phyloP scores from a whole-genome alignment of 2,329 filamentous ascomycete genomes.

The Colletotrichum lini region DNA sequence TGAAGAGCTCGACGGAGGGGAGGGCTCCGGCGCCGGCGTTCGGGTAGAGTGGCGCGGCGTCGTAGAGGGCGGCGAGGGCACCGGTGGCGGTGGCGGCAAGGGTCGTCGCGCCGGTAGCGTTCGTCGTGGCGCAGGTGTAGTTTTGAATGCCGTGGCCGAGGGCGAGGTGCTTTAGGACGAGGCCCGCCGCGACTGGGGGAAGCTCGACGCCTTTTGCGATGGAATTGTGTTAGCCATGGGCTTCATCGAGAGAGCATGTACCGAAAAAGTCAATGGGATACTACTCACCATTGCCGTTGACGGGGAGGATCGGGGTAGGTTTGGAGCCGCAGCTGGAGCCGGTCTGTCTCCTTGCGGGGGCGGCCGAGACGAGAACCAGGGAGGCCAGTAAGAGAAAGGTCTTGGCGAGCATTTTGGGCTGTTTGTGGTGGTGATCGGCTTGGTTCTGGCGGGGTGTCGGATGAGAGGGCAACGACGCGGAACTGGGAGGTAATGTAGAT shows the following conservation, averaged over 20 bases:
- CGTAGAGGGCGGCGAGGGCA: constrained; percentile 73
- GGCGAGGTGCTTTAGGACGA: constrained; percentile 67
- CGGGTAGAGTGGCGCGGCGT: constrained; percentile 68
- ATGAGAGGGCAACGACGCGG: neutral
- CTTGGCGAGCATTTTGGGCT: constrained; percentile 47
- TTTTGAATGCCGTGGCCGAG: constrained; percentile 78
- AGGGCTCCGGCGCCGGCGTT: constrained; percentile 57
- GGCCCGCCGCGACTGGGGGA: constrained; percentile 54
- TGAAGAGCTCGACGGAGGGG: constrained; percentile 53
- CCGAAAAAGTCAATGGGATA: constrained; percentile 44
- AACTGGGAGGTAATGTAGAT: constrained; percentile 15
- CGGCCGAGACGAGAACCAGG: constrained; percentile 51
- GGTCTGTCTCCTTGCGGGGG: constrained; percentile 45
- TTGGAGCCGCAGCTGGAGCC: constrained; percentile 43
- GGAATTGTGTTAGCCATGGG: constrained; percentile 40
- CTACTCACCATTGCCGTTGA: constrained; percentile 53
- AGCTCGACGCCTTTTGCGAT: constrained; percentile 58
- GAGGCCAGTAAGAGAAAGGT: constrained; percentile 52
- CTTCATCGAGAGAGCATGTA: neutral
- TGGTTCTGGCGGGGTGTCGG: constrained; percentile 7
- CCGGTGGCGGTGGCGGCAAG: constrained; percentile 59
- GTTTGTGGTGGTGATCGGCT: constrained; percentile 22
- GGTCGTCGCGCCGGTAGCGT: constrained; percentile 47
- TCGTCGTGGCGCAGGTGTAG: constrained; percentile 70
- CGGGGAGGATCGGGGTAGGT: constrained; percentile 54